Conservation (phyloP, 164 flowering plant species). For the Taxillus chinensis region DNA sequence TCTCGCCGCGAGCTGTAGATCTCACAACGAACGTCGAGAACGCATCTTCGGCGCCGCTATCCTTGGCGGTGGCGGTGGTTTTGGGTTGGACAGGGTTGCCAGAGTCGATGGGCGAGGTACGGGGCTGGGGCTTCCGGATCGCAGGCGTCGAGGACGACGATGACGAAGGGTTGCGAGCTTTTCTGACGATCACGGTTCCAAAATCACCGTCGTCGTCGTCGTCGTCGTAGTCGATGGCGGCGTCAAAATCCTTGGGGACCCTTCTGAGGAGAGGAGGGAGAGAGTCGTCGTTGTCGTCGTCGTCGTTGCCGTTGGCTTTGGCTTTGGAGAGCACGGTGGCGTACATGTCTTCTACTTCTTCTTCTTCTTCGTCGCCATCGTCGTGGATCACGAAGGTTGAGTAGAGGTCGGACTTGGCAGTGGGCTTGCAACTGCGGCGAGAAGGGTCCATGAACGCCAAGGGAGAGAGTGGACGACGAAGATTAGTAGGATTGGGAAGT, state of each 20-base stretch:
- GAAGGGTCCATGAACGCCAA: constrained; percentile 16
- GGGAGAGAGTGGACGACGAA: constrained; percentile 22
- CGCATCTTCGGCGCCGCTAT: constrained; percentile 20
- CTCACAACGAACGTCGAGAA: constrained; percentile 76
- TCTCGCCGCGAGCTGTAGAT: constrained; percentile 24
- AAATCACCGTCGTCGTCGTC: constrained; percentile 37
- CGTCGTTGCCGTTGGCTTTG: constrained; percentile 12
- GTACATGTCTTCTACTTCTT: constrained; percentile 32
- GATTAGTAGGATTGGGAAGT: constrained; percentile 20
- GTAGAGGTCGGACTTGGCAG: constrained; percentile 21
- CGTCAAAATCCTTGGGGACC: constrained; percentile 88
- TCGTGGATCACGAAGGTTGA: constrained; percentile 49
- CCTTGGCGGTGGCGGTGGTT: constrained; percentile 4
- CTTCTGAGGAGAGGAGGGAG: constrained; percentile 92
- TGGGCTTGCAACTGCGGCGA: constrained; percentile 15
- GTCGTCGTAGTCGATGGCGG: constrained; percentile 30
- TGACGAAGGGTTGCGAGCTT: constrained; percentile 18
- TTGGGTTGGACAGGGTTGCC: too few species aligned
- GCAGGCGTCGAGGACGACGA: constrained; percentile 7
- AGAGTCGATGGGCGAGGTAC: constrained; percentile 1
- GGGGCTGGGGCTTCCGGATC: constrained; percentile 7
- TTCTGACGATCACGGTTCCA: constrained; percentile 62
- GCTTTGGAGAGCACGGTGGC: constrained; percentile 60
- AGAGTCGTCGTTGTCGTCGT: constrained; percentile 51
- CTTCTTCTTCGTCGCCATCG: constrained; percentile 21